Conservation (phyloP, 1,139 yeast species). For the Saccharomyces pastorianus region DNA sequence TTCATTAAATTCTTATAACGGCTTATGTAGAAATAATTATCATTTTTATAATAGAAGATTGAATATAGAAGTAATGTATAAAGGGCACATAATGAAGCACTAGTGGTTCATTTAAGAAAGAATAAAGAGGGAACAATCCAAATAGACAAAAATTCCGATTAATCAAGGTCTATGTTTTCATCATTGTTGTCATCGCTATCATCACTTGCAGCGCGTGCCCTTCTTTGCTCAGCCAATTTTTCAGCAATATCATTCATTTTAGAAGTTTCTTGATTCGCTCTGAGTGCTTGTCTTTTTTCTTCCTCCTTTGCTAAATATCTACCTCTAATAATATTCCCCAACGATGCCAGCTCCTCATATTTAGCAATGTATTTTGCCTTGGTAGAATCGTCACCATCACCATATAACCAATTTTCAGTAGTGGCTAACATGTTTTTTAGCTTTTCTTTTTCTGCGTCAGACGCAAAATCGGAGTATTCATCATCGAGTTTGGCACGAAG, state of each 20-base stretch:
- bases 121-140: neutral
- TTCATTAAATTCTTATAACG: neutral
- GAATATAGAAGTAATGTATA: neutral
- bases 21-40: neutral
- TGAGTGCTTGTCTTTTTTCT: conserved; percentile 84
- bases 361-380: conserved; percentile 97
- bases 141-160: neutral
- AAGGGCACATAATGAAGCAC: neutral
- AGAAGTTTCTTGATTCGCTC: conserved; percentile 81
- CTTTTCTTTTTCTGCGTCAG: conserved; percentile 80
- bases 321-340: conserved; percentile 92
- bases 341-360: conserved; percentile 91
- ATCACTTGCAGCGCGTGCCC: conserved; percentile 32
- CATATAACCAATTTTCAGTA: conserved; percentile 98
- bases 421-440: conserved; percentile 65
- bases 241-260: conserved; percentile 85
- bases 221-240: conserved; percentile 79
- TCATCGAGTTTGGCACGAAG: conserved; percentile 96
- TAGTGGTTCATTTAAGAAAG: neutral
- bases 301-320: conserved; percentile 91
- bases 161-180: conserved; percentile 8
- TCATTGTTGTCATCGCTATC: conserved; percentile 30
- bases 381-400: conserved; percentile 91
- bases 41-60: neutral
- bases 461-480: conserved; percentile 79